phyloP scores from a whole-genome alignment of 208 protist genomes.

The Trypanosomatidae sp. region DNA sequence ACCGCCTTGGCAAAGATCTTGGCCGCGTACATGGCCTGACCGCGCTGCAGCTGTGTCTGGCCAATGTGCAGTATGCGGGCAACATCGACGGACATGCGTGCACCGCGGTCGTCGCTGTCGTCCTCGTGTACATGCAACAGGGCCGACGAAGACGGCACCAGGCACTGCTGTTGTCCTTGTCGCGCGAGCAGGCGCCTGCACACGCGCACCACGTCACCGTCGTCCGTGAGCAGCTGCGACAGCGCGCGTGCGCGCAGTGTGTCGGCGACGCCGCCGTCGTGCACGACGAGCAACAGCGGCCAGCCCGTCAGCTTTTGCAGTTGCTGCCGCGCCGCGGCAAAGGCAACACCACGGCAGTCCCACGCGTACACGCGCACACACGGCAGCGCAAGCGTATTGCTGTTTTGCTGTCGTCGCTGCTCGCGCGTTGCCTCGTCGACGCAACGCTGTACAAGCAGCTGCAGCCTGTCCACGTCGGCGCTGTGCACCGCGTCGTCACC shows the following conservation, averaged over 20 bases:
- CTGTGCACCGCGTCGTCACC: conserved; percentile 23
- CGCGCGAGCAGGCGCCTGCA: not conserved
- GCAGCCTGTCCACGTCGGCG: conserved; percentile 14
- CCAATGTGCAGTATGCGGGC: conserved; percentile 51
- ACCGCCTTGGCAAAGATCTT: conserved; percentile 73
- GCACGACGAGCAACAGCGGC: conserved; percentile 48
- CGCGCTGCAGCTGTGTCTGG: conserved; percentile 29
- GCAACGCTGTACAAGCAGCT: conserved; percentile 11
- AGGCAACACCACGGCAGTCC: conserved; percentile 41
- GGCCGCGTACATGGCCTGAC: conserved; percentile 54
- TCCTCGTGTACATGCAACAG: no score
- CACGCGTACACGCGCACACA: conserved; percentile 36
- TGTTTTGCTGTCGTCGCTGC: not conserved
- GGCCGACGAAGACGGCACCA: no score
- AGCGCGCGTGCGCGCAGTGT: conserved; percentile 13
- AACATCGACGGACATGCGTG: conserved; percentile 74
- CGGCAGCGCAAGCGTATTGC: not conserved
- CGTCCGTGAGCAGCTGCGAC: not conserved
- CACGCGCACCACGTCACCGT: not conserved
- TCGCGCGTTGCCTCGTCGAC: conserved; percentile 6
- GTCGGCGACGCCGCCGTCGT: conserved; percentile 35
- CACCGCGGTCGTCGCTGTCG: no score
- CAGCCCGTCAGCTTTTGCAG: conserved; percentile 31
- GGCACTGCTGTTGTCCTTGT: not conserved
- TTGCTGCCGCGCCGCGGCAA: conserved; percentile 33